phyloP scores from a whole-genome alignment of 169 alveolate species.

The Plasmodium fragile region DNA sequence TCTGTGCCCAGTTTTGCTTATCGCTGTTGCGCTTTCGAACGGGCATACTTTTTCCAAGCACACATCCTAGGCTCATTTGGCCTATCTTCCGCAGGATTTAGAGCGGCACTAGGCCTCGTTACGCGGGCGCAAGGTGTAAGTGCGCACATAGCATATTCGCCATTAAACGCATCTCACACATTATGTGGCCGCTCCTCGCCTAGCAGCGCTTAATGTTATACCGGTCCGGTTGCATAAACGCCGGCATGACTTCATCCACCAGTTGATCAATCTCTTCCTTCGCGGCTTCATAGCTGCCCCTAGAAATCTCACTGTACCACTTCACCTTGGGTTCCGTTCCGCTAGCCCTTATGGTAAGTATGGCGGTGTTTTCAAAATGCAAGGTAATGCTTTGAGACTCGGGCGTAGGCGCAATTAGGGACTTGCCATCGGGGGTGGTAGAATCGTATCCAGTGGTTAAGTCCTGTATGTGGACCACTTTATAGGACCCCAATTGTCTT shows the following conservation, averaged over 20 bases:
- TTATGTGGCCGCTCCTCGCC: background rate
- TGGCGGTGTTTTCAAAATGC: constrained; percentile 81
- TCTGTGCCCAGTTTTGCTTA: background rate
- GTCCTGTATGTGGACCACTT: constrained; percentile 79
- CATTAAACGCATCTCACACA: too few relatives aligned
- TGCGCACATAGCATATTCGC: too few relatives aligned
- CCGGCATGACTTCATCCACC: constrained; percentile 78
- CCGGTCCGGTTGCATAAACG: constrained; percentile 80
- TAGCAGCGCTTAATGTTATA: constrained; percentile 22
- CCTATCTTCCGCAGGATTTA: background rate
- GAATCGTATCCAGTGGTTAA: constrained; percentile 86
- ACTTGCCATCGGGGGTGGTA: constrained; percentile 77
- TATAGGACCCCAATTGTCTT: constrained; percentile 76
- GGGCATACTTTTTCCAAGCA: background rate
- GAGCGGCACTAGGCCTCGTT: background rate
- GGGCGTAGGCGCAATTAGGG: constrained; percentile 80
- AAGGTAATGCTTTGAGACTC: constrained; percentile 83
- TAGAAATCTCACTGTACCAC: constrained; percentile 84
- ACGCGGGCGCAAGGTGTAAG: background rate
- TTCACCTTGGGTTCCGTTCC: constrained; percentile 91
- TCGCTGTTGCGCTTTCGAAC: background rate
- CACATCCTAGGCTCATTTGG: background rate
- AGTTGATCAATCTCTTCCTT: constrained; percentile 74
- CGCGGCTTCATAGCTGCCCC: constrained; percentile 77
- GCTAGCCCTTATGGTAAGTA: constrained; percentile 82